These are phyloP conservation scores for Leccinum griseonigrum DNA, from an alignment of 1,284 basidiomycete genomes.

Conservation along the genomic window DNA sequence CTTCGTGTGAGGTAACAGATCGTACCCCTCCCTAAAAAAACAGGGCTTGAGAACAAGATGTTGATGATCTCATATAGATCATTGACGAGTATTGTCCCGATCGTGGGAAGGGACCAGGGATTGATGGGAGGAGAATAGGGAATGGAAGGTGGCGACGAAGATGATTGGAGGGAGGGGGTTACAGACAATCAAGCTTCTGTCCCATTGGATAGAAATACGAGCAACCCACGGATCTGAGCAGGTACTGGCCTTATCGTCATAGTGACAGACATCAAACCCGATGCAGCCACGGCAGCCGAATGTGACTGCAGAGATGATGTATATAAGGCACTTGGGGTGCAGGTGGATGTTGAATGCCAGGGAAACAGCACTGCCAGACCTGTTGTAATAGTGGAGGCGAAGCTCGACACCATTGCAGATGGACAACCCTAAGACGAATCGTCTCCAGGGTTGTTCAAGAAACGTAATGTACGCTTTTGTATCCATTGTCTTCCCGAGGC, in stretches of 20 bases:
- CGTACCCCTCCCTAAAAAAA: conserved; percentile 1
- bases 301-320: not conserved
- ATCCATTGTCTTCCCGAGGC: conserved; percentile 1
- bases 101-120: not conserved
- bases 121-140: not conserved
- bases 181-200: no score
- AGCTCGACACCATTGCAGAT: not conserved
- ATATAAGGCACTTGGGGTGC: not conserved
- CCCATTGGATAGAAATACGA: not conserved
- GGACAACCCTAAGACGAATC: conserved; percentile 1
- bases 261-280: not conserved
- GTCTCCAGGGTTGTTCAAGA: conserved; percentile 4
- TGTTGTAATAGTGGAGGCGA: not conserved
- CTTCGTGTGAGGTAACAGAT: conserved; percentile 1
- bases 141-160: not conserved
- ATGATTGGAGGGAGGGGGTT: not conserved
- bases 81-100: not conserved
- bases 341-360: not conserved
- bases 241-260: not conserved
- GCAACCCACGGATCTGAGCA: not conserved
- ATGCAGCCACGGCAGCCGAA: not conserved
- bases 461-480: not conserved
- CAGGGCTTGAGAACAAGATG: conserved; percentile 1
- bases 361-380: not conserved
- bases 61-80: not conserved